These are phyloP conservation scores for Candida loeiensis DNA, from an alignment of 805 yeast genomes.

Conservation along the genomic window DNA sequence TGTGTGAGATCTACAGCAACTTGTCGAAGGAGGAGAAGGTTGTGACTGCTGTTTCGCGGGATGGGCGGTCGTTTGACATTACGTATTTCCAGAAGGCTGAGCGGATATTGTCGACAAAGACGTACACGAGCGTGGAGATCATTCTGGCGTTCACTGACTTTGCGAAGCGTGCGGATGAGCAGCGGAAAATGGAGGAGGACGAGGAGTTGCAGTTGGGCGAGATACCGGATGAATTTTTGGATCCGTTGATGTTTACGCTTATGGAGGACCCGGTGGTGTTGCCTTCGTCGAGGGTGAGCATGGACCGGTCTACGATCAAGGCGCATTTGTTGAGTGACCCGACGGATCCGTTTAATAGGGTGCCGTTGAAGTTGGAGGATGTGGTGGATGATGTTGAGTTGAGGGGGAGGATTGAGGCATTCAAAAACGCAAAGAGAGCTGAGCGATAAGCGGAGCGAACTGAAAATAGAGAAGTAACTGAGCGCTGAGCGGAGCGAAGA, in stretches of 20 bases:
- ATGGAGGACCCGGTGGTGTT: constrained; percentile 97
- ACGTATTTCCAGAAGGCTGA: constrained; percentile 68
- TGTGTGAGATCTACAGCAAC: constrained; percentile 74
- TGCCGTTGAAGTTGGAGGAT: constrained; percentile 85
- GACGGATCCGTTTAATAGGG: constrained; percentile 95
- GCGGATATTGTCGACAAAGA: constrained; percentile 55
- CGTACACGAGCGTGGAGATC: constrained; percentile 46
- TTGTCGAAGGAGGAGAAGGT: constrained; percentile 63
- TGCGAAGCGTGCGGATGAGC: constrained; percentile 60
- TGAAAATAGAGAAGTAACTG: no score
- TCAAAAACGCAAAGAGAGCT: constrained; percentile 43
- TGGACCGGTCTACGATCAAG: constrained; percentile 88
- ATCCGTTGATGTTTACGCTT: constrained; percentile 92
- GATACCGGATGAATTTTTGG: constrained; percentile 92
- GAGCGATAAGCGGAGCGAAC: no score
- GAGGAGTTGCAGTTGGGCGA: constrained; percentile 90
- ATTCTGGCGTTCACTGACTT: constrained; percentile 52
- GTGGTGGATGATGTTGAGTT: constrained; percentile 76
- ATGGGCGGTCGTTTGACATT: constrained; percentile 81
- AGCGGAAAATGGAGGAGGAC: constrained; percentile 62
- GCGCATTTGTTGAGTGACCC: constrained; percentile 92
- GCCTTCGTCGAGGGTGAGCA: constrained; percentile 79
- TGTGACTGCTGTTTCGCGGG: constrained; percentile 78
- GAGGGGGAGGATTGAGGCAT: constrained; percentile 56
- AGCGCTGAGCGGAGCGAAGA: no score